Evolutionary conservation across 2,329 filamentous ascomycete genomes (phyloP).

Genomic region (Trichoderma gracile): DNA sequence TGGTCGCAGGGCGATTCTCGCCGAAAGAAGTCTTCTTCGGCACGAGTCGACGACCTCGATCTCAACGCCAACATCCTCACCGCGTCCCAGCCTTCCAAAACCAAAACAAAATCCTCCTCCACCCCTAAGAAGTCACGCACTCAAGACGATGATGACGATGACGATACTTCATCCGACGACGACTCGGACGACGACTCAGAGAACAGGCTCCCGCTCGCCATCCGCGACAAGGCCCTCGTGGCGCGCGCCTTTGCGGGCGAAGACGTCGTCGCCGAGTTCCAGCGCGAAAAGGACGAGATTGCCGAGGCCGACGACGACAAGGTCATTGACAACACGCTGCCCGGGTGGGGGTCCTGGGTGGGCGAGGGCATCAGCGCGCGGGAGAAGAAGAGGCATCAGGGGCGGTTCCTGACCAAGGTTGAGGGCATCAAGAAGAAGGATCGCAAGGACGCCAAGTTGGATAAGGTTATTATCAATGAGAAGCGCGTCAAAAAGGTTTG

Average conservation of each 20-base stretch:
- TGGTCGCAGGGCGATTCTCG: slow-evolving; percentile 46
- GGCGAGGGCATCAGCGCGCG: slow-evolving; percentile 77
- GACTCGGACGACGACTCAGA: slow-evolving; percentile 50
- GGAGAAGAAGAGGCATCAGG: slow-evolving; percentile 63
- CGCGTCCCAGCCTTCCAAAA: slow-evolving; percentile 36
- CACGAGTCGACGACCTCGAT: slow-evolving; percentile 44
- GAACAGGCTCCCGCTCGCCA: slow-evolving; percentile 56
- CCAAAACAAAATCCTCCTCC: slow-evolving; percentile 32
- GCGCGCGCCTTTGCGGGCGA: slow-evolving; percentile 86
- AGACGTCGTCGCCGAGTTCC: slow-evolving; percentile 79
- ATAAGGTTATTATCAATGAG: slow-evolving; percentile 89
- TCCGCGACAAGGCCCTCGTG: slow-evolving; percentile 67
- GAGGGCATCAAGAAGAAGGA: slow-evolving; percentile 75
- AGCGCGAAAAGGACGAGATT: slow-evolving; percentile 71
- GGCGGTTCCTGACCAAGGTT: slow-evolving; percentile 63
- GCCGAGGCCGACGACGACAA: slow-evolving; percentile 80
- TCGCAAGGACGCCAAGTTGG: slow-evolving; percentile 78
- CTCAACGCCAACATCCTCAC: slow-evolving; percentile 41
- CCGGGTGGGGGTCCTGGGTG: slow-evolving; percentile 92
- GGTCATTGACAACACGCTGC: slow-evolving; percentile 78
- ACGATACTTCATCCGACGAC: slow-evolving; percentile 46
- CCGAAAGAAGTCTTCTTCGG: slow-evolving; percentile 40
- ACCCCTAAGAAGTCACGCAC: background rate
- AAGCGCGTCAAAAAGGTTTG: slow-evolving; percentile 81
- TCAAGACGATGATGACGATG: slow-evolving; percentile 30